Evolutionary conservation across 257 asterid species (phyloP).

Genomic region (Solanum stenotomum): DNA sequence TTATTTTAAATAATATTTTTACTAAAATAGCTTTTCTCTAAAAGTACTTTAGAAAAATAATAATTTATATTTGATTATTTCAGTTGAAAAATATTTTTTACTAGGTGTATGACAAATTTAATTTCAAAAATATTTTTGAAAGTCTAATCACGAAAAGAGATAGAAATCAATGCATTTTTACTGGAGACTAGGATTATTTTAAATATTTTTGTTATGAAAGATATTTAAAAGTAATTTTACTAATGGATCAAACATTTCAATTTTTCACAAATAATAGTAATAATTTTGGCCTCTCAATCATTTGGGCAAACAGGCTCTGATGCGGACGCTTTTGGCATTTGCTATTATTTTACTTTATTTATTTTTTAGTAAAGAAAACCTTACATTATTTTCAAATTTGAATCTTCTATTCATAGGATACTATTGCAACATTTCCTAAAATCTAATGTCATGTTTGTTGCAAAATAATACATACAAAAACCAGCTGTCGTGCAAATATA

Average conservation of each 20-base stretch:
- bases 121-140: too few relatives aligned
- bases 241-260: background rate
- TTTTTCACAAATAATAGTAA: background rate
- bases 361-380: background rate
- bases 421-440: background rate
- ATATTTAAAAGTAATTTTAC: background rate
- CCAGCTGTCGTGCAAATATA: background rate
- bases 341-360: background rate
- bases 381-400: background rate
- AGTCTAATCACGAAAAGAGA: background rate
- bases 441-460: background rate
- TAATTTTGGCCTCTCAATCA: background rate
- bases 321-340: background rate
- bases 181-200: background rate
- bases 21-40: too few relatives aligned
- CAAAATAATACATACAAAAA: background rate
- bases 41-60: background rate
- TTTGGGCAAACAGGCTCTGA: background rate
- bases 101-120: background rate
- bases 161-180: background rate
- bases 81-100: background rate
- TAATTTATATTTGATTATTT: too few relatives aligned
- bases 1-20: too few relatives aligned
- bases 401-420: background rate
- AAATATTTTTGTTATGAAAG: background rate